A percentile compares a stretch with the other conserved stretches of the same genome.
Evolutionary conservation across 768 basidiomycete species (phyloP).

Genomic region (Mrakia frigida): DNA sequence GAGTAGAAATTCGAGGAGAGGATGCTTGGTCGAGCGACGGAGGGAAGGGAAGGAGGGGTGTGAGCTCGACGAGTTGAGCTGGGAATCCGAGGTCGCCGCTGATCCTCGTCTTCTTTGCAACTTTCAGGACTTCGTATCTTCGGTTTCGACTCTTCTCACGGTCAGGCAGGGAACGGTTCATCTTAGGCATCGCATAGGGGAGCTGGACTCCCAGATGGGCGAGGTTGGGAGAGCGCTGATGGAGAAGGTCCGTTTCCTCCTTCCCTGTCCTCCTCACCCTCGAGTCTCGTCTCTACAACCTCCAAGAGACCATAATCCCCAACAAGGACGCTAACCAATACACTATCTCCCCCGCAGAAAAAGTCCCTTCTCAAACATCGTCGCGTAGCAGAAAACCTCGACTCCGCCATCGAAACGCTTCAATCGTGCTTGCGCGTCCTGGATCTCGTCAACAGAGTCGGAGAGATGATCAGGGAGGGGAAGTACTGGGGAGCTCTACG

Average conservation of each 20-base stretch:
- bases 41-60: not conserved
- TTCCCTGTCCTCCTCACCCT: not conserved
- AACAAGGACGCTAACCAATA: not conserved
- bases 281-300: not conserved
- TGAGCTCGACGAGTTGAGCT: not conserved
- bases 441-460: constrained; percentile 86
- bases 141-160: constrained; percentile 90
- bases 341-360: constrained; percentile 51
- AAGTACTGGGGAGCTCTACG: constrained; percentile 96
- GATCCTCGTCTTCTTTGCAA: not conserved
- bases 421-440: constrained; percentile 88
- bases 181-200: constrained; percentile 83
- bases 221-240: constrained; percentile 81
- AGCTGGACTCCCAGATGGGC: constrained; percentile 79
- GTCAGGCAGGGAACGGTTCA: constrained; percentile 95
- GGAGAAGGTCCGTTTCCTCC: constrained; percentile 56
- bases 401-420: constrained; percentile 92
- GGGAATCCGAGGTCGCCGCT: not conserved
- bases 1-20: not conserved
- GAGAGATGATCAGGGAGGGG: constrained; percentile 85
- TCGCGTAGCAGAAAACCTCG: constrained; percentile 87
- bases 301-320: too few relatives aligned
- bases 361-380: constrained; percentile 78
- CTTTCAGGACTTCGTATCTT: constrained; percentile 80
- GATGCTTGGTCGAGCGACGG: not conserved